phyloP scores from a whole-genome alignment of 768 basidiomycete genomes.

The Inosperma sp. region DNA sequence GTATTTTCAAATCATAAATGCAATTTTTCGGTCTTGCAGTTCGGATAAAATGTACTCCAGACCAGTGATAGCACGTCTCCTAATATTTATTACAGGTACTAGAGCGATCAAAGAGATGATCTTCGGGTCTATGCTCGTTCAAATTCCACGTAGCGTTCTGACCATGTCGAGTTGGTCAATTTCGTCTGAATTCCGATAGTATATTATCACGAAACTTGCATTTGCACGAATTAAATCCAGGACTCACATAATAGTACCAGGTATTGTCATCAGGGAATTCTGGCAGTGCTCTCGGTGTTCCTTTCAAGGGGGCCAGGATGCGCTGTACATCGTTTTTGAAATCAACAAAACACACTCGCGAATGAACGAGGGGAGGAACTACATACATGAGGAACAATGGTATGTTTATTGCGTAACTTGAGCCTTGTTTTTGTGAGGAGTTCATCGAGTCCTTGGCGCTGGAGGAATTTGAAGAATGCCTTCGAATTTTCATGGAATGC shows the following conservation, averaged over 20 bases:
- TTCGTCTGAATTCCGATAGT: slow-evolving; percentile 12
- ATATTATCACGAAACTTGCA: background rate
- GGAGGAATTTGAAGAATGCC: slow-evolving; percentile 34
- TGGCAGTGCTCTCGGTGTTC: slow-evolving; percentile 27
- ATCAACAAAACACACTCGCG: background rate
- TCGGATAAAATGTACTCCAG: too few relatives aligned
- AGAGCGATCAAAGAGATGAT: background rate
- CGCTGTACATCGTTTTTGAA: slow-evolving; percentile 25
- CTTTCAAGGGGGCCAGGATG: slow-evolving; percentile 25
- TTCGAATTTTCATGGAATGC: slow-evolving; percentile 35
- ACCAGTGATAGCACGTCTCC: too few relatives aligned
- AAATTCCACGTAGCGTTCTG: slow-evolving; percentile 19
- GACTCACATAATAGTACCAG: slow-evolving; percentile 21
- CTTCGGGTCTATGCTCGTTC: background rate
- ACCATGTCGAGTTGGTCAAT: slow-evolving; percentile 10
- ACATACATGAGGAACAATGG: slow-evolving; percentile 39
- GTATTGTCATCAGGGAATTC: slow-evolving; percentile 23
- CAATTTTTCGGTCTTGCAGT: too few relatives aligned
- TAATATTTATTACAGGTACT: too few relatives aligned
- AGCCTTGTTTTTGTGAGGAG: slow-evolving; percentile 22
- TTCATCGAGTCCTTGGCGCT: slow-evolving; percentile 22
- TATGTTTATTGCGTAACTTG: slow-evolving; percentile 24
- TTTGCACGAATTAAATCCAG: background rate
- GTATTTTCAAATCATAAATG: too few relatives aligned
- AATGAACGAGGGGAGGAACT: background rate